Evolutionary conservation across 129 eudicot genomes (phyloP).

Genomic region (Dittrichia graveolens): DNA sequence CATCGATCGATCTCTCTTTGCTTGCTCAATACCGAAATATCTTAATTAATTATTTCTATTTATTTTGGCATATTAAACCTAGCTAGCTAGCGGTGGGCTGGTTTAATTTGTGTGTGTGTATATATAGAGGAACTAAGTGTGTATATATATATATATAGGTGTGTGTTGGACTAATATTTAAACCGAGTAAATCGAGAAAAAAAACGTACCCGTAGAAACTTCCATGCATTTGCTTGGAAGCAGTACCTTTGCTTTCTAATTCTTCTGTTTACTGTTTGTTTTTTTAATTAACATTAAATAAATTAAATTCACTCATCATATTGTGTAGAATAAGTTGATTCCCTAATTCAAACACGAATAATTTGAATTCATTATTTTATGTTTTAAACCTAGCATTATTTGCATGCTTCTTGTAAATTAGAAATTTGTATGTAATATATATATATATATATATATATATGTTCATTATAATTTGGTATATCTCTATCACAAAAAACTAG

Average conservation of each 20-base stretch:
- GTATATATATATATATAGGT: neutral
- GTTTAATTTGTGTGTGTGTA: neutral
- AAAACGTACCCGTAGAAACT: slow-evolving; percentile 22
- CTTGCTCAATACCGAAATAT: neutral
- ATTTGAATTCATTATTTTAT: too few species aligned
- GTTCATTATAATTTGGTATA: too few species aligned
- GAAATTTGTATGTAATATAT: too few species aligned
- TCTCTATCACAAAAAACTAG: too few species aligned
- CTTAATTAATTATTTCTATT: neutral
- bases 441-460: too few species aligned
- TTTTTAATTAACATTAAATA: too few species aligned
- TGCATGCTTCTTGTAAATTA: too few species aligned
- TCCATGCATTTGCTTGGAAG: slow-evolving; percentile 36
- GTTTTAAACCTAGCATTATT: too few species aligned
- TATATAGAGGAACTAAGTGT: neutral
- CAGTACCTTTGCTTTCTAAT: neutral
- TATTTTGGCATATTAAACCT: neutral
- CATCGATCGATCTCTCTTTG: slow-evolving; percentile 17
- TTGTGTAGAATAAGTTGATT: too few species aligned
- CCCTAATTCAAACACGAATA: too few species aligned
- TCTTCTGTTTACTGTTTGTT: neutral
- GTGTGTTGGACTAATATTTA: slow-evolving; percentile 17
- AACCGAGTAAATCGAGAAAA: slow-evolving; percentile 18
- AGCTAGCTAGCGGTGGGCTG: neutral
- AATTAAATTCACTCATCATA: too few species aligned